These are phyloP conservation scores for Didymella glomerata DNA, from an alignment of 2,329 filamentous ascomycete genomes.

Conservation along the genomic window DNA sequence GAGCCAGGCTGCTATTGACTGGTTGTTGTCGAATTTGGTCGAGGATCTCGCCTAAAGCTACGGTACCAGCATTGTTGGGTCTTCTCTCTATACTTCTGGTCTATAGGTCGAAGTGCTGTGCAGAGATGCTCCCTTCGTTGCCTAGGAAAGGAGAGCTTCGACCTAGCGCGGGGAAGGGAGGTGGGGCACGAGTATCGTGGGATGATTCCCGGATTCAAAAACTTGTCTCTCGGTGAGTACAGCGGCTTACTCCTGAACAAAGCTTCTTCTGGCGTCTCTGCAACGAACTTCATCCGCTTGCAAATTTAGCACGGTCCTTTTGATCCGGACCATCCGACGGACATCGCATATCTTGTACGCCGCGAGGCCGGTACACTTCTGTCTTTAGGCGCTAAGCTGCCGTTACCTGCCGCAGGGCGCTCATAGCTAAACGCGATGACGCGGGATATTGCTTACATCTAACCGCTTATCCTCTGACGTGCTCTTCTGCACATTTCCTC, in stretches of 20 bases:
- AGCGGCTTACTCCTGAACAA: background rate
- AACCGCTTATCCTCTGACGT: slow-evolving; percentile 20
- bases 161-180: background rate
- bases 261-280: background rate
- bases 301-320: slow-evolving; percentile 9
- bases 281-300: background rate
- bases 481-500: slow-evolving; percentile 1
- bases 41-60: no score
- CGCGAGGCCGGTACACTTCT: slow-evolving; percentile 24
- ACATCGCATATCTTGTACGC: slow-evolving; percentile 25
- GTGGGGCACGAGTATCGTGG: background rate
- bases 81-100: background rate
- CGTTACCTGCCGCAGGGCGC: slow-evolving; percentile 35
- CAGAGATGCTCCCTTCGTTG: background rate
- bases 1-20: background rate
- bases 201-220: background rate
- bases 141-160: background rate
- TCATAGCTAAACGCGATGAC: slow-evolving; percentile 33
- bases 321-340: slow-evolving; percentile 29
- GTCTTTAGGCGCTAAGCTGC: no score
- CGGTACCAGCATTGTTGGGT: no score
- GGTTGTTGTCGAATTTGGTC: no score
- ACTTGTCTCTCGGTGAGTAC: background rate
- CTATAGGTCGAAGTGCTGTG: background rate
- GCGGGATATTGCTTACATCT: slow-evolving; percentile 28